Base-by-base conservation (phyloP, 768 basidiomycete species). In the Chalciporus chontae region DNA sequence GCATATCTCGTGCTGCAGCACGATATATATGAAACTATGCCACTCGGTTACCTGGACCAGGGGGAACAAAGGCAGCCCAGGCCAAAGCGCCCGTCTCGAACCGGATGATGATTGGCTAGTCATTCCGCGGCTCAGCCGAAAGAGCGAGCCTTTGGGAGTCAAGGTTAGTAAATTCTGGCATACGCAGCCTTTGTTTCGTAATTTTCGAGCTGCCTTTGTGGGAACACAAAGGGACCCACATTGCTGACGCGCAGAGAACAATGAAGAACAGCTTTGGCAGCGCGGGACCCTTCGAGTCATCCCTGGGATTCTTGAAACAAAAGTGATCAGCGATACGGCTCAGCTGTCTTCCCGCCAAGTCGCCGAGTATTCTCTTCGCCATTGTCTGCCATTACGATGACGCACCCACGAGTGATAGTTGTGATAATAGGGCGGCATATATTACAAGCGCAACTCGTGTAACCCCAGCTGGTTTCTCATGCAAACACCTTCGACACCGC, bases 401-500 rank as follows among this genome's bases (percentile, higher is more conserved):
- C 26, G 8, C 18, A 36, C 15, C 40, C 40, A 40, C 23, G 13
- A 17, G 18, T 23, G 5, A 45, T 24, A 40, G 48, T 43, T 37
- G 31, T 41, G 29, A 31, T 11, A 27, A 32, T 23, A 47, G 10
- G 26, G 29, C 39, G 40, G 26, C 8, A 6, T 8, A 36, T 17
- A 43, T 34, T n/a, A 19, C 26, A 10, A 23, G 21, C 18, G 46
- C 10, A 29, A 29, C 27, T 50, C 52, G 45, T 48, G 19, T 17
- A 32, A 6, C 41, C 17, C 43, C 11, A 29, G 27, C 27, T 24
- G 26, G 26, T 26, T 26, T 3, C 59, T 80, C 75, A 99, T 48
- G 87, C 83, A 69, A 99, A 99, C 26, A 99, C 88, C 69, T 90
- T 93, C 26, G 84, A 74, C 48, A 94, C 90, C 21, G 85, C 87